Conservation (phyloP, 306 rosid species). For the Begonia fuchsioides region DNA sequence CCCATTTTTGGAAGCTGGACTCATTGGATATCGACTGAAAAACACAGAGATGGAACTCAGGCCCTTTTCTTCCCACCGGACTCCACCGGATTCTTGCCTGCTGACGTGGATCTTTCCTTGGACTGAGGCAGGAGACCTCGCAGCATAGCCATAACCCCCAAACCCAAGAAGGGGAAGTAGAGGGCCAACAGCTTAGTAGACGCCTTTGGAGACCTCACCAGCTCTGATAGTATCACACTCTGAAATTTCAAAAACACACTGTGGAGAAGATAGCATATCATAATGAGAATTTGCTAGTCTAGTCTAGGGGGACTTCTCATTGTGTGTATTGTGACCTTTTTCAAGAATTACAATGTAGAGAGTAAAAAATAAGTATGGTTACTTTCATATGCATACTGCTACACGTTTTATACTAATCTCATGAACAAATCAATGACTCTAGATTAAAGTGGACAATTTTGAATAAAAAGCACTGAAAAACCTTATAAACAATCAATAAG, state of each 20-base stretch:
- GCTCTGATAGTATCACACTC: conserved; percentile 46
- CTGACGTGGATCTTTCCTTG: conserved; percentile 7
- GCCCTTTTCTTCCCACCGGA: conserved; percentile 38
- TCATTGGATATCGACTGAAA: no score
- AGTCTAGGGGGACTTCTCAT: no score
- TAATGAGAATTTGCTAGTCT: background rate
- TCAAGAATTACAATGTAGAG: no score
- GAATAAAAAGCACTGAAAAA: no score
- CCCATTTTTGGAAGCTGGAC: no score
- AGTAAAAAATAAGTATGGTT: no score
- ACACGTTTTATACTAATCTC: no score
- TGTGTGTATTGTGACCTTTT: no score
- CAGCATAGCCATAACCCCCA: conserved; percentile 36
- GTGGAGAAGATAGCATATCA: background rate
- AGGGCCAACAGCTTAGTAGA: conserved; percentile 35
- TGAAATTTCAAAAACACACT: conserved; percentile 19
- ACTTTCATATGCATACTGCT: no score
- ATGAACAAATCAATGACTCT: no score
- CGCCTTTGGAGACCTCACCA: conserved; percentile 40
- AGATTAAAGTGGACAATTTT: no score
- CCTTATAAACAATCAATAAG: no score
- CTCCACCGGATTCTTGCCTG: conserved; percentile 21
- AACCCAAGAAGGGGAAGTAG: conserved; percentile 45
- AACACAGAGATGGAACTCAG: conserved; percentile 7
- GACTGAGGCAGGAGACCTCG: conserved; percentile 44